phyloP scores from a whole-genome alignment of 768 basidiomycete genomes.

The Kwoniella mangroviensis region DNA sequence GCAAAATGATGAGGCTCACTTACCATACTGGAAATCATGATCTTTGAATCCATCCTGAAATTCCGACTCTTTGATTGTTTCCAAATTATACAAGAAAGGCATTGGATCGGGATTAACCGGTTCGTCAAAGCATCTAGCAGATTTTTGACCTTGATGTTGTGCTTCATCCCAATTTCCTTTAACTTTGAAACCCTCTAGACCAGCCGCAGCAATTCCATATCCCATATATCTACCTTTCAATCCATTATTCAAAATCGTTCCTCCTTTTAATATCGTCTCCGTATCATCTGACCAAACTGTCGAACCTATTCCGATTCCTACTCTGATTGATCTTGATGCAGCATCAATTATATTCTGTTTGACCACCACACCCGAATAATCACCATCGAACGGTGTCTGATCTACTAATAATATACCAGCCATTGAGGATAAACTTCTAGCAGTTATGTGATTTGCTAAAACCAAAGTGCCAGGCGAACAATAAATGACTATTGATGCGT shows the following conservation, averaged over 20 bases:
- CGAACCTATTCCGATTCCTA: slow-evolving; percentile 60
- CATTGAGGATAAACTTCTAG: slow-evolving; percentile 55
- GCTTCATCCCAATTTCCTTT: slow-evolving; percentile 58
- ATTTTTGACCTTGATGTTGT: slow-evolving; percentile 49
- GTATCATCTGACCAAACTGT: slow-evolving; percentile 59
- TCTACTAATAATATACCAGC: slow-evolving; percentile 61
- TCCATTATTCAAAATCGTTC: slow-evolving; percentile 57
- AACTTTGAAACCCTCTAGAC: slow-evolving; percentile 57
- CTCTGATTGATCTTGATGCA: slow-evolving; percentile 55
- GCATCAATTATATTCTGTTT: slow-evolving; percentile 59
- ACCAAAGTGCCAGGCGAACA: slow-evolving; percentile 60
- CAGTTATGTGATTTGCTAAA: slow-evolving; percentile 57
- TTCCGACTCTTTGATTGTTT: slow-evolving; percentile 44
- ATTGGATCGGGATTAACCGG: slow-evolving; percentile 54
- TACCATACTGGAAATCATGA: slow-evolving; percentile 56
- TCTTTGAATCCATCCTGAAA: slow-evolving; percentile 56
- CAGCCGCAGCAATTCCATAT: slow-evolving; percentile 60
- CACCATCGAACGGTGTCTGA: slow-evolving; percentile 58
- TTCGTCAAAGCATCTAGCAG: slow-evolving; percentile 54
- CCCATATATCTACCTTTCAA: slow-evolving; percentile 59
- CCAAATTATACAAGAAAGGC: slow-evolving; percentile 46
- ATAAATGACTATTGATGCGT: slow-evolving; percentile 58
- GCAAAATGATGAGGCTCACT: slow-evolving; percentile 23
- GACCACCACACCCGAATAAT: slow-evolving; percentile 58
- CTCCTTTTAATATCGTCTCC: slow-evolving; percentile 57